phyloP scores from a whole-genome alignment of 108 stramenopile species.

The Discostella pseudostelligera region DNA sequence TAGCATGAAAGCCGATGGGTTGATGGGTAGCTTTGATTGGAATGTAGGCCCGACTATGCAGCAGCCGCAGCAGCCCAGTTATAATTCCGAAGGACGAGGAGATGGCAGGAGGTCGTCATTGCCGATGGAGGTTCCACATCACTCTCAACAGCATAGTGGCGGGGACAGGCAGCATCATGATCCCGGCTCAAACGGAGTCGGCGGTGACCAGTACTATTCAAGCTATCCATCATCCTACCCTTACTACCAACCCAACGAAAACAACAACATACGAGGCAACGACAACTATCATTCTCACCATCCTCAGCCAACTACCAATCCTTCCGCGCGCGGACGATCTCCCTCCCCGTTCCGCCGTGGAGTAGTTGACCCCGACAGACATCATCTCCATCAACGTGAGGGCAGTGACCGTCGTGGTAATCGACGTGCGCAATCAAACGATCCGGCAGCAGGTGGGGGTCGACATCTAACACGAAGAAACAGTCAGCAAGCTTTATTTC shows the following conservation, averaged over 20 bases:
- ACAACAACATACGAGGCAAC: background rate
- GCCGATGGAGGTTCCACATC: background rate
- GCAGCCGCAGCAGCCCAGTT: background rate
- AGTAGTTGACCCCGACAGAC: background rate
- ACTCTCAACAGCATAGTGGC: background rate
- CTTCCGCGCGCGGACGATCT: background rate
- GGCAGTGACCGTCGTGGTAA: background rate
- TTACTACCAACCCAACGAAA: background rate
- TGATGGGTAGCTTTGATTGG: constrained; percentile 13
- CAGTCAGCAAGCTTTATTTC: constrained; percentile 22
- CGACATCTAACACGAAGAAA: constrained; percentile 1
- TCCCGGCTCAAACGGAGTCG: constrained; percentile 1
- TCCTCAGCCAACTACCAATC: background rate
- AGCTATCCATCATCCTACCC: constrained; percentile 5
- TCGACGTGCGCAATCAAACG: constrained; percentile 8
- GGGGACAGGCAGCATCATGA: constrained; percentile 6
- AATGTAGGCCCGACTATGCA: constrained; percentile 6
- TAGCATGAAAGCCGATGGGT: constrained; percentile 1
- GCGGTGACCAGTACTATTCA: constrained; percentile 3
- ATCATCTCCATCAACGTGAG: background rate
- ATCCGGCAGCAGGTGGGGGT: constrained; percentile 8
- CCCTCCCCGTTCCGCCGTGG: background rate
- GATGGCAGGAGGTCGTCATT: background rate
- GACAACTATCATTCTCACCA: background rate
- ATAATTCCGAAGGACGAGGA: no score